Conservation (phyloP, 1,284 basidiomycete species). For the Ceratobasidium sp. region DNA sequence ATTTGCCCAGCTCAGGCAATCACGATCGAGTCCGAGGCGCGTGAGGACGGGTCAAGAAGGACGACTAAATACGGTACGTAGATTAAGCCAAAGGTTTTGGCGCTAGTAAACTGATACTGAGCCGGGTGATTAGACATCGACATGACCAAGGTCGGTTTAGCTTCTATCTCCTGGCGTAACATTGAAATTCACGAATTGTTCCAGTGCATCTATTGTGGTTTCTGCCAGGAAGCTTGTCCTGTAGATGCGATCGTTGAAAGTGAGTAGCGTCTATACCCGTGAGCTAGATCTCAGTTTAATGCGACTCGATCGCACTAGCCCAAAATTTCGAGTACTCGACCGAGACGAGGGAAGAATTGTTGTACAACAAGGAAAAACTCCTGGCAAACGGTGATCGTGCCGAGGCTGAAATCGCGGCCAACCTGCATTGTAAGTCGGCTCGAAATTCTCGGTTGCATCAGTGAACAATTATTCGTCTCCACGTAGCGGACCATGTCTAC, state of each 20-base stretch:
- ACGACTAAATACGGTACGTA: slow-evolving; percentile 92
- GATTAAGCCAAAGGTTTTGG: slow-evolving; percentile 15
- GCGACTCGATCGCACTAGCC: slow-evolving; percentile 63
- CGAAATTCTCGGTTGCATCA: slow-evolving; percentile 42
- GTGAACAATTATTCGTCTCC: slow-evolving; percentile 36
- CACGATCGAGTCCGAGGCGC: slow-evolving; percentile 98
- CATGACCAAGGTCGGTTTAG: slow-evolving; percentile 65
- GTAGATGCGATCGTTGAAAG: slow-evolving; percentile 99
- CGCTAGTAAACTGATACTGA: slow-evolving; percentile 17
- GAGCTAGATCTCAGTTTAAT: slow-evolving; percentile 36
- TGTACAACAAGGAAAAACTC: slow-evolving; percentile 99
- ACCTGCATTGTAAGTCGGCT: slow-evolving; percentile 77
- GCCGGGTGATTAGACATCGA: slow-evolving; percentile 61
- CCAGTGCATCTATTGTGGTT: slow-evolving; percentile 95
- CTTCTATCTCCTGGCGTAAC: background rate
- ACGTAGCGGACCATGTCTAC: slow-evolving; percentile 71
- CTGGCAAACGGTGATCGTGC: slow-evolving; percentile 95
- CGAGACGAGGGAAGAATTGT: slow-evolving; percentile 96
- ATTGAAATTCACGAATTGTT: slow-evolving; percentile 8
- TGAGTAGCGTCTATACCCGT: slow-evolving; percentile 62
- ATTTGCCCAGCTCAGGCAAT: slow-evolving; percentile 99
- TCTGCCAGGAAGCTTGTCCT: slow-evolving; percentile 99
- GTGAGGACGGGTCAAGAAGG: slow-evolving; percentile 94
- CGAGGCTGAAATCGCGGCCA: slow-evolving; percentile 97
- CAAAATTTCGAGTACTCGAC: slow-evolving; percentile 98